phyloP scores from a whole-genome alignment of 2,329 filamentous ascomycete species.

The Stagonosporopsis vannaccii region DNA sequence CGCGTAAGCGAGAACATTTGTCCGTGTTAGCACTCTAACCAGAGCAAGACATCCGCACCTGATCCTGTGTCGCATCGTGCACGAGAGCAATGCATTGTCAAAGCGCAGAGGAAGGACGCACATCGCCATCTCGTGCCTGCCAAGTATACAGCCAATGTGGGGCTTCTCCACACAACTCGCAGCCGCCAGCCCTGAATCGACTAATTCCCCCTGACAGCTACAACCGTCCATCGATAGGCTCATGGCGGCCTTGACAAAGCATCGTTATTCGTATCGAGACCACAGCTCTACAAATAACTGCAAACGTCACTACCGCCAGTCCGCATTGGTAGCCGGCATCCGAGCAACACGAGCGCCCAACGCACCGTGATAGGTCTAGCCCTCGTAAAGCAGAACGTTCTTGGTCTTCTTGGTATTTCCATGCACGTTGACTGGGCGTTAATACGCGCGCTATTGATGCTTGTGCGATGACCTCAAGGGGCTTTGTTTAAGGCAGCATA shows the following conservation, averaged over 20 bases:
- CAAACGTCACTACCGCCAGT: conserved; percentile 3
- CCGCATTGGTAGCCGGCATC: background rate
- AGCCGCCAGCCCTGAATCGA: conserved; percentile 4
- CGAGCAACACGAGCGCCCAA: conserved; percentile 10
- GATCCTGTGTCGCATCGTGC: too few relatives aligned
- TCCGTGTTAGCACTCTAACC: too few relatives aligned
- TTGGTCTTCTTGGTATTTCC: conserved; percentile 8
- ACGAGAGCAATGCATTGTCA: background rate
- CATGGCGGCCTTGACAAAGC: background rate
- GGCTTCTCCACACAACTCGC: background rate
- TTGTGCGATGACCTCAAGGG: conserved; percentile 16
- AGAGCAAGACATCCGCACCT: too few relatives aligned
- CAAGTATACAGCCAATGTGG: conserved; percentile 4
- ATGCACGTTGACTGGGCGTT: conserved; percentile 7
- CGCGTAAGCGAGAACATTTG: too few relatives aligned
- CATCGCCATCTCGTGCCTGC: conserved; percentile 6
- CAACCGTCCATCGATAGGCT: background rate
- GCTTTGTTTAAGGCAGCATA: background rate
- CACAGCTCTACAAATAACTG: conserved; percentile 7
- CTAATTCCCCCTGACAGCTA: background rate
- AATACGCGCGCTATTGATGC: conserved; percentile 12
- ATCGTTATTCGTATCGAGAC: conserved; percentile 1
- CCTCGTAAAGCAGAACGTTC: conserved; percentile 6
- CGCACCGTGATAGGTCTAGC: background rate
- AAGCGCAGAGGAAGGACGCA: background rate